Evolutionary conservation across 75 land plant species (phyloP), one percentile per base, ranked within the genome.

Genomic region (Isoetes taiwanensis): DNA sequence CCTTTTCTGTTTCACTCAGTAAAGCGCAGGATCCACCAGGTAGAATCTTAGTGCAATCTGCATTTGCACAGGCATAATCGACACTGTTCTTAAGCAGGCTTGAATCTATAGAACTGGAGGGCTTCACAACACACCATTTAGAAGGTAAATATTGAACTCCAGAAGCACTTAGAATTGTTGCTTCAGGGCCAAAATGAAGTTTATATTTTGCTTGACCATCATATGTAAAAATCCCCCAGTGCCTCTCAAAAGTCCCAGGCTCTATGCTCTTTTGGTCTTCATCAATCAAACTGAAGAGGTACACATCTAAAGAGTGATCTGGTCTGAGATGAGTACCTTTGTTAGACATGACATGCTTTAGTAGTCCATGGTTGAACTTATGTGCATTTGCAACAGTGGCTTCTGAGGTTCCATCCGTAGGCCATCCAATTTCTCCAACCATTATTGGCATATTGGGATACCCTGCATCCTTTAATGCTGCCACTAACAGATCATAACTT

Each of bases 221-320:
- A 23, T 46, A 46, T n/a, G 50, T 46, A n/a, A 46, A 46, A 16
- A 46, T 8, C 50, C 50, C 50, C 50, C 50, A 46, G 16, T 46
- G 50, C 50, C 50, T 5, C 50, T 46, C 50, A n/a, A 46, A 46
- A 23, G 16, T 46, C 21, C 50, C 50, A 5, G 50, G 50, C 19
- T 19, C 50, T 19, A 46, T 46, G 50, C 50, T 46, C 50, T 46
- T 46, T 23, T 46, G 50, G 50, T 46, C 50, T 23, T 46, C 50
- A 23, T 46, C 50, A 23, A 46, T 46, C 21, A 46, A 23, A n/a
- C 50, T 23, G 16, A 46, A 46, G 16, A 46, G 50, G 50, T 46
- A 46, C 8, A 46, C 16, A 23, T 46, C 21, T 19, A 46, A 3
- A 8, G 50, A 23, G 8, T 19, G 23, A 3, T 23, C 50, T 5